Base-by-base conservation (phyloP, 2,329 filamentous ascomycete species). In the Penicillium sp. region DNA sequence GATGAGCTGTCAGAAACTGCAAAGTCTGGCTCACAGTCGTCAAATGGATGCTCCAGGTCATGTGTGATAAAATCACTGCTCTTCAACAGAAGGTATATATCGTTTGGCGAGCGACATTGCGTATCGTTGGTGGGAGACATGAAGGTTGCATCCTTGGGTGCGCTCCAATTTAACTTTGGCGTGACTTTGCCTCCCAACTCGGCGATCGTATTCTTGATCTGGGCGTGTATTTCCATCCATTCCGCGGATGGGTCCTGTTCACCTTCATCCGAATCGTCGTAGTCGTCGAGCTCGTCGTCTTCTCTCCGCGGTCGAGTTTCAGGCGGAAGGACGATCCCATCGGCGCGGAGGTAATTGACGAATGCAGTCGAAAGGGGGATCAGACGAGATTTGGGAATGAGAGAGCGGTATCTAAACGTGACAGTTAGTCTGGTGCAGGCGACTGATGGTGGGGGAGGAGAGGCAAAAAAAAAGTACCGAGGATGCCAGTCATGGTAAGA, bases 121-220 rank as follows among this genome's bases (percentile, higher is more conserved):
- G 96, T 86, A 40, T 88, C 94, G 69, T 98, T 98, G 70, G 77
- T 91, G 66, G 80, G 71, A 70, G 84, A 70, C 68, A 98, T 96
- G 86, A 90, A 96, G 24, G 87, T 88, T 7, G 93, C 93, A 65
- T 98, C 93, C 68, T 96, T 95, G 4, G 93, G 93, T 4, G 90
- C 85, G 5, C 90, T 96, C 93, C 93, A 98, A 73, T 97, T 97
- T 40, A 98, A 75, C 70, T 98, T 98, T 0, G 93, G 93, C 1
- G 86, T 84, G 7, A 95, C 90, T 51, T 84, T 82, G 50, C 91
- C 90, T 1, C 43, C 43, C 13, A 97, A 79, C 59, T 90, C 86
- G 9, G 76, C 70, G 53, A 98, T 96, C 37, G 81, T 86, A 25
- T 81, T 75, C 65, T 84, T 85, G 66, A 98, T 89, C 48, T 79